Percentiles rank a stretch among this genome's conserved stretches.
Evolutionary conservation across 73 alveolate genomes (phyloP).

Genomic region (Paramecium pentaurelia): DNA sequence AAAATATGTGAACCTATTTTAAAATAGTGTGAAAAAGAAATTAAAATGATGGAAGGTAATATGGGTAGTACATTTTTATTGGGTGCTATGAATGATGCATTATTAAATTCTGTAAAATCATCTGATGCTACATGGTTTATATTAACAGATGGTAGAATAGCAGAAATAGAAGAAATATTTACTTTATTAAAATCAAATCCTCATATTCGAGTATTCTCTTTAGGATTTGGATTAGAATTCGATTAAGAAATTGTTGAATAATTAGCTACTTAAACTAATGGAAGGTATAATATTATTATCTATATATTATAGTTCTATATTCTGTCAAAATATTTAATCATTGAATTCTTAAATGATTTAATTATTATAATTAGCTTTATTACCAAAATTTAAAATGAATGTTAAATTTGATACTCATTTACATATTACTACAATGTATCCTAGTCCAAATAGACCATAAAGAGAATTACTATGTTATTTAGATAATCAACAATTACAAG

Average conservation of each 20-base stretch:
- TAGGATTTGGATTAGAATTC: constrained; percentile 27
- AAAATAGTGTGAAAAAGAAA: not conserved
- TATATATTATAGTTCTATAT: not conserved
- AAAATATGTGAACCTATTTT: constrained; percentile 1
- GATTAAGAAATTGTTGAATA: not conserved
- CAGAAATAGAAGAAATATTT: not conserved
- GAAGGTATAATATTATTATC: not conserved
- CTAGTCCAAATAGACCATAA: not conserved
- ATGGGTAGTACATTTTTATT: constrained; percentile 28
- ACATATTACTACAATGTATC: not conserved
- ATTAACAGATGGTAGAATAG: constrained; percentile 26
- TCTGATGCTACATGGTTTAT: not conserved
- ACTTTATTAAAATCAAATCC: not conserved
- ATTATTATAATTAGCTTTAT: not conserved
- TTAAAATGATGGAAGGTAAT: not conserved
- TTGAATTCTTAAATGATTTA: not conserved
- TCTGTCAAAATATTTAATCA: not conserved
- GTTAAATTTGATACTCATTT: not conserved
- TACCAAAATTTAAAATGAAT: not conserved
- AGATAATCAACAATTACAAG: not conserved
- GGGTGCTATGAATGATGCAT: constrained; percentile 30
- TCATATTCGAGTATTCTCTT: not conserved
- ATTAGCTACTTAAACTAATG: not conserved
- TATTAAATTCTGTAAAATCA: not conserved
- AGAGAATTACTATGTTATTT: not conserved